A percentile compares a stretch with the other conserved stretches of the same genome.
phyloP scores from a whole-genome alignment of 2,329 filamentous ascomycete genomes.

The Aspergillus sp. region DNA sequence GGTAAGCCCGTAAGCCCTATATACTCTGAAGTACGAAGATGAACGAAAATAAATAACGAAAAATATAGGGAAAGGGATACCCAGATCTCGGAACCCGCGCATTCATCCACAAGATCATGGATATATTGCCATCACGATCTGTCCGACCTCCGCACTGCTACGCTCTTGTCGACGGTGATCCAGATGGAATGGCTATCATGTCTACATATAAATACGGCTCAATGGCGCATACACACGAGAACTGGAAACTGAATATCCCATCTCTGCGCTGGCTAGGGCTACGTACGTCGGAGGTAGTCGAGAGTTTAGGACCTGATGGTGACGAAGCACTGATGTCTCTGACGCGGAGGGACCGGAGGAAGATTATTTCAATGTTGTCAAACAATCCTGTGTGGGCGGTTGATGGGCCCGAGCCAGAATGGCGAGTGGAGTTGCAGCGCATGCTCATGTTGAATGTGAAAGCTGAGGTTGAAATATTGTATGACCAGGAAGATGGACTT shows the following conservation, averaged over 20 bases:
- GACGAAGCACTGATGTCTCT: slow-evolving; percentile 45
- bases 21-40: not conserved
- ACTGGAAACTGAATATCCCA: slow-evolving; percentile 46
- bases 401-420: slow-evolving; percentile 44
- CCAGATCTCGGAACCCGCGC: slow-evolving; percentile 60
- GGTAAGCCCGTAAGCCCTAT: slow-evolving; percentile 46
- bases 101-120: slow-evolving; percentile 51
- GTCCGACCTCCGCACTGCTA: slow-evolving; percentile 45
- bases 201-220: slow-evolving; percentile 65
- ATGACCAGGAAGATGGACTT: slow-evolving; percentile 43
- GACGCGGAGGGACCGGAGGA: slow-evolving; percentile 55
- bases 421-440: slow-evolving; percentile 55
- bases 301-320: slow-evolving; percentile 24
- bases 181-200: slow-evolving; percentile 63
- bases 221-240: slow-evolving; percentile 55
- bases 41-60: not conserved
- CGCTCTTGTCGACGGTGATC: slow-evolving; percentile 60
- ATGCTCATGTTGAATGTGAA: slow-evolving; percentile 65
- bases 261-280: slow-evolving; percentile 60
- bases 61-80: slow-evolving; percentile 61
- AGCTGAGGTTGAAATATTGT: slow-evolving; percentile 60
- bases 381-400: slow-evolving; percentile 44
- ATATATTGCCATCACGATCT: slow-evolving; percentile 22
- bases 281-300: slow-evolving; percentile 39
- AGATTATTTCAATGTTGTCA: slow-evolving; percentile 55